Base-by-base conservation (phyloP, 306 rosid species). In the Dryas drummondii region DNA sequence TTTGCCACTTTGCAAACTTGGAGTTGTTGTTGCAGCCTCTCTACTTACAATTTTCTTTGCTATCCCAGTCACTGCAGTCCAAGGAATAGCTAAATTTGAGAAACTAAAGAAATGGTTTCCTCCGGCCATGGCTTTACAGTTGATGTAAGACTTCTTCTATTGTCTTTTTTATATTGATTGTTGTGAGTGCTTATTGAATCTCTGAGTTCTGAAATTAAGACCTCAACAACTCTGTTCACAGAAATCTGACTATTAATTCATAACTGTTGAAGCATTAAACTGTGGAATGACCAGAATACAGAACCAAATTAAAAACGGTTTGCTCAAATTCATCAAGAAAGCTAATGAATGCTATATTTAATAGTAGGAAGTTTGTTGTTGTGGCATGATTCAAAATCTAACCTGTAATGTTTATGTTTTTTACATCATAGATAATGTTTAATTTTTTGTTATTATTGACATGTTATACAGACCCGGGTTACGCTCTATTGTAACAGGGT, bases 31-130 rank as follows among this genome's bases (percentile, higher is more conserved):
- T 74, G 88, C 91, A 50, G 96, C 98, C 53, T 66, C 94, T 2
- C 72, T 88, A 47, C 96, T 94, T 71, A 91, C 96, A 41, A 66
- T 91, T 83, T 94, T 94, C 87, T 94, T 91, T 74, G 88, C 90
- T 67, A 79, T 94, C 66, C 98, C 97, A 12, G 97, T 94, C 79
- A 86, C 98, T 62, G 97, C 93, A 10, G 96, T 90, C 75, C 98
- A 94, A 87, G 98, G 98, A 77, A 87, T 94, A 22, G 96, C 97
- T 65, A 94, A 87, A 81, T 94, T 82, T 65, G 97, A 94, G 83
- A 91, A 88, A 77, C 82, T 94, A 70, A 90, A 86, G 82, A 90
- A 86, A 80, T 91, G 98, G 97, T 91, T 94, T 81, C 98, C 98
- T 61, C 98, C 98, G 1, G 94, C 83, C 79, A 82, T 86, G 96